Evolutionary conservation across 306 rosid species (phyloP).

Genomic region (Cucumis cinereus): DNA sequence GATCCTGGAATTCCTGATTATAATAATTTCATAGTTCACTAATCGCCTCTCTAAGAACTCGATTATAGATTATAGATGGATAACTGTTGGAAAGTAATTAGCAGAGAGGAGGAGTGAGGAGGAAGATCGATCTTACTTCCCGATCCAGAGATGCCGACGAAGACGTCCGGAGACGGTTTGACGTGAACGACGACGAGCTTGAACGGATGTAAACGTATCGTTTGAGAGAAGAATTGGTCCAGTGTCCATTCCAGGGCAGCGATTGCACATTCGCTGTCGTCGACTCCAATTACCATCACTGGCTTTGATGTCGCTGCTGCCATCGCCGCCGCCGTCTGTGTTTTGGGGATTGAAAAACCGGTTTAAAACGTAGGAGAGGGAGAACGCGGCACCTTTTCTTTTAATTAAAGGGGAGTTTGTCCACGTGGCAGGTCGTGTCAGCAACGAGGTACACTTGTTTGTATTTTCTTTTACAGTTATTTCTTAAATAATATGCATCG

Average conservation of each 20-base stretch:
- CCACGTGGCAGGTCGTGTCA: background rate
- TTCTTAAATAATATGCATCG: too few species aligned
- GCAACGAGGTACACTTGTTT: background rate
- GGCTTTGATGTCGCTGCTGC: conserved; percentile 22
- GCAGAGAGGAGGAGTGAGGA: background rate
- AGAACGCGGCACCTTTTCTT: background rate
- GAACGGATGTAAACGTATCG: conserved; percentile 14
- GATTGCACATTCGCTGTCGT: conserved; percentile 42
- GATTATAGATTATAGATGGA: background rate
- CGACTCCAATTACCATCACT: conserved; percentile 50
- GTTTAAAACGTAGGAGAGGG: background rate
- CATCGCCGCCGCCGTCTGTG: conserved; percentile 1
- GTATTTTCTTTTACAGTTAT: too few species aligned
- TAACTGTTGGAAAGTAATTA: background rate
- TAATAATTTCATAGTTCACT: background rate
- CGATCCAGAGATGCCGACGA: conserved; percentile 14
- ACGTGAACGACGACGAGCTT: conserved; percentile 32
- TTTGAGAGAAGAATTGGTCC: conserved; percentile 26
- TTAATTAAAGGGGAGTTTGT: background rate
- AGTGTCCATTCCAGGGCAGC: conserved; percentile 35
- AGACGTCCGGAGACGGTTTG: conserved; percentile 16
- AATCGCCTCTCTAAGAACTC: background rate
- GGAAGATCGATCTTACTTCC: conserved; percentile 12
- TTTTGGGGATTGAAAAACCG: background rate
- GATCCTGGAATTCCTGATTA: background rate